These are phyloP conservation scores for Aspergillus udagawae DNA, from an alignment of 2,329 filamentous ascomycete species.

Conservation along the genomic window DNA sequence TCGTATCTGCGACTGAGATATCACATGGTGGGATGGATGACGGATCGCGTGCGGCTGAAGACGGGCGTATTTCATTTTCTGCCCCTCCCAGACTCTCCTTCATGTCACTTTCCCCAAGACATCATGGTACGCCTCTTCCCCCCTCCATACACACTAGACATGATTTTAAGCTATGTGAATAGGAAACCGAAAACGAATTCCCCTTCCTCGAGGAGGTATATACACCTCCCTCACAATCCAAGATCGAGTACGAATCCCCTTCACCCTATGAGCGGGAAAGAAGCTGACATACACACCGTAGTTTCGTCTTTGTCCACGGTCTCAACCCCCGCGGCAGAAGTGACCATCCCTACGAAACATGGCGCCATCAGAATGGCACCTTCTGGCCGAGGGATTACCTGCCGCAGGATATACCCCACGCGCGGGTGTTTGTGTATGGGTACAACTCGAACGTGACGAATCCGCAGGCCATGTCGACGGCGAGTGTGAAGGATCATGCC, in stretches of 20 bases:
- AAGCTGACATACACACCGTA: slow-evolving; percentile 1
- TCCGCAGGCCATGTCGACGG: slow-evolving; percentile 30
- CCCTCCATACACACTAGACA: not conserved
- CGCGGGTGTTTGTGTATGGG: slow-evolving; percentile 29
- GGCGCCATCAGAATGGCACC: slow-evolving; percentile 26
- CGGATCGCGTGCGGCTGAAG: not conserved
- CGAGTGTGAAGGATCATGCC: slow-evolving; percentile 32
- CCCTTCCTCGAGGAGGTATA: slow-evolving; percentile 29
- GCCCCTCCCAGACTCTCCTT: not conserved
- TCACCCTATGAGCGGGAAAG: too few species aligned
- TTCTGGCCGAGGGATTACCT: slow-evolving; percentile 25
- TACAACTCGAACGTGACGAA: slow-evolving; percentile 31
- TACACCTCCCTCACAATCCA: slow-evolving; percentile 20
- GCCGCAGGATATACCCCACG: slow-evolving; percentile 25
- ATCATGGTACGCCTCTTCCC: not conserved
- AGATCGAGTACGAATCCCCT: slow-evolving; percentile 22
- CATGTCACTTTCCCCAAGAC: not conserved
- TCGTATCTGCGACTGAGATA: not conserved
- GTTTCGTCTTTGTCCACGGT: slow-evolving; percentile 30
- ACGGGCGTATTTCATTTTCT: not conserved
- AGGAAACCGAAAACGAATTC: slow-evolving; percentile 21
- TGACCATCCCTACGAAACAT: slow-evolving; percentile 31
- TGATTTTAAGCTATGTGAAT: slow-evolving; percentile 14
- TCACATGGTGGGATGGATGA: not conserved
- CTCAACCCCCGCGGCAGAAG: slow-evolving; percentile 27